A percentile compares a stretch with the other conserved stretches of the same genome.
These are phyloP conservation scores for Hemileccinum impolitum DNA, from an alignment of 768 basidiomycete species.

Conservation along the genomic window DNA sequence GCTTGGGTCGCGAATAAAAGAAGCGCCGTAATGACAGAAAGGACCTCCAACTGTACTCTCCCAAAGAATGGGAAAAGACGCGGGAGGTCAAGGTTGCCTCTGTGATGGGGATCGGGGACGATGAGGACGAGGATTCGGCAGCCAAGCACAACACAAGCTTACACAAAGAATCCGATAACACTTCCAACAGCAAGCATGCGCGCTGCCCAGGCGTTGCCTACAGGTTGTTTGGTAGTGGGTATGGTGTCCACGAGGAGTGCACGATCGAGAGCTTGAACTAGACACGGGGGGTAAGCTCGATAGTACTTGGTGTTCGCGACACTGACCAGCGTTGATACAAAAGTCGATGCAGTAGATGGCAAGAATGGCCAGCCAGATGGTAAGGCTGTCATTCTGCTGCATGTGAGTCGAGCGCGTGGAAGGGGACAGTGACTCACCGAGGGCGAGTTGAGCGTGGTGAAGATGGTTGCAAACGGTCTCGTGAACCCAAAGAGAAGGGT, in stretches of 20 bases:
- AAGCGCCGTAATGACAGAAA: constrained; percentile 70
- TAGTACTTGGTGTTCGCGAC: too few relatives aligned
- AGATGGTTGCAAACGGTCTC: constrained; percentile 54
- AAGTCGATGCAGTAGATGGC: constrained; percentile 71
- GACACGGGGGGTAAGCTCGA: constrained; percentile 4
- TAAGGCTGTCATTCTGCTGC: constrained; percentile 57
- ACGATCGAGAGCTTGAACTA: constrained; percentile 87
- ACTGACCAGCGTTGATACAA: constrained; percentile 51
- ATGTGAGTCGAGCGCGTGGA: not conserved
- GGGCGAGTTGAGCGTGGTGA: constrained; percentile 34
- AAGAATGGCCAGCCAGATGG: constrained; percentile 73
- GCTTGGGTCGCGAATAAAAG: constrained; percentile 65
- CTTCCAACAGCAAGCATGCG: too few relatives aligned
- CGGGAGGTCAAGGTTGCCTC: constrained; percentile 80
- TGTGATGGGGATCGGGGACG: constrained; percentile 27
- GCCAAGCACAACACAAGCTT: constrained; percentile 22
- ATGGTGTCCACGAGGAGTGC: constrained; percentile 86
- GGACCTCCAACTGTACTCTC: constrained; percentile 72
- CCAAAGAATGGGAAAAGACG: constrained; percentile 71
- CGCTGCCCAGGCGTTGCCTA: constrained; percentile 93
- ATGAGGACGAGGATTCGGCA: not conserved
- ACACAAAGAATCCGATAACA: constrained; percentile 65
- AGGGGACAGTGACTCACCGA: constrained; percentile 27
- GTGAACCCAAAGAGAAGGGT: constrained; percentile 87
- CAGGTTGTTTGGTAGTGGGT: constrained; percentile 69